These are phyloP conservation scores for Straminergon stramineum DNA, from an alignment of 225 moss, liverwort and hornwort species.

Conservation along the genomic window DNA sequence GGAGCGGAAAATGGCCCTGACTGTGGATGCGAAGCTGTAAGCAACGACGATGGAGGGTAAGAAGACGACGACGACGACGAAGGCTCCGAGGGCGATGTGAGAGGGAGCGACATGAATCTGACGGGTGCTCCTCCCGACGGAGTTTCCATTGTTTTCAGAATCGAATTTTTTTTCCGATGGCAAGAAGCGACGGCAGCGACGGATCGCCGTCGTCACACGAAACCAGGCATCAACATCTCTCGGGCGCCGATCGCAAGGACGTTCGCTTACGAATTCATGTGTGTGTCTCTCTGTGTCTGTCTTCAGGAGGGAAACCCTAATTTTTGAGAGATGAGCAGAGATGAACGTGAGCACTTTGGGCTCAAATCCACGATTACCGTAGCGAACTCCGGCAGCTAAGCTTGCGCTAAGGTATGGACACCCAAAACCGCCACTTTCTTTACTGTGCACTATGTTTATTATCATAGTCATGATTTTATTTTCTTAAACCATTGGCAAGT, in stretches of 20 bases:
- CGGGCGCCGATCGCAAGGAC: not conserved
- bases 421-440: not conserved
- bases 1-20: not conserved
- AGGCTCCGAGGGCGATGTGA: conserved; percentile 15
- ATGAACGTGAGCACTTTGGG: not conserved
- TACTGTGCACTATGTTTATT: not conserved
- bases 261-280: not conserved
- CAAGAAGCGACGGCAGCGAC: not conserved
- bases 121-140: not conserved
- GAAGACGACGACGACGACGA: not conserved
- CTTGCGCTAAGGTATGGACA: no score
- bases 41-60: not conserved
- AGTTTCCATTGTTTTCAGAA: not conserved
- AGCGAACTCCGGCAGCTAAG: not conserved
- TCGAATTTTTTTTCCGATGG: not conserved
- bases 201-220: not conserved
- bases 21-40: not conserved
- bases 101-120: conserved; percentile 37
- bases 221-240: not conserved
- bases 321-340: not conserved
- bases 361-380: rapidly evolving
- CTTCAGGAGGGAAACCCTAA: not conserved
- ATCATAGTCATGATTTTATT: not conserved
- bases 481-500: no score
- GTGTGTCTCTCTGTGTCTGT: no score